Conservation (phyloP, 192 early-diverging fungal species). For the Coemansia sp. region DNA sequence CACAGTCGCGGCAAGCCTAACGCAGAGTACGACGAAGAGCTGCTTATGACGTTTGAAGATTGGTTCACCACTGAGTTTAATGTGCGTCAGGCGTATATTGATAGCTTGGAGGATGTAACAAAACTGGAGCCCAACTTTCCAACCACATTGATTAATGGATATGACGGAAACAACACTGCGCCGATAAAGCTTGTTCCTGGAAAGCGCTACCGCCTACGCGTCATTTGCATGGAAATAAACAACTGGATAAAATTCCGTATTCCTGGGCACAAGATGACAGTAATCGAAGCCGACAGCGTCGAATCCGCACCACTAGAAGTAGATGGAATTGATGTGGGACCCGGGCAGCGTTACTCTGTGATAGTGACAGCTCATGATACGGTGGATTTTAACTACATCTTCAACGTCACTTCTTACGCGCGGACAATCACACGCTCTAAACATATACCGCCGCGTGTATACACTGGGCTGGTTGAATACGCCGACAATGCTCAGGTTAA, state of each 20-base stretch:
- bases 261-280: conserved; percentile 69
- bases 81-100: conserved; percentile 1
- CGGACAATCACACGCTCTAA: too few relatives aligned
- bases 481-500: neutral
- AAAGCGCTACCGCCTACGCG: conserved; percentile 76
- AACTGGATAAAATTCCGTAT: conserved; percentile 70
- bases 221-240: conserved; percentile 72
- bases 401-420: conserved; percentile 55
- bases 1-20: conserved; percentile 54
- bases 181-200: conserved; percentile 63
- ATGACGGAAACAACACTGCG: conserved; percentile 52
- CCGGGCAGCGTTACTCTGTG: conserved; percentile 78
- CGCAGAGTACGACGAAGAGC: conserved; percentile 67
- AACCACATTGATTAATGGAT: conserved; percentile 57
- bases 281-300: conserved; percentile 81
- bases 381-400: conserved; percentile 54
- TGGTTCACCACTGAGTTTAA: conserved; percentile 56
- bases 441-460: too few relatives aligned
- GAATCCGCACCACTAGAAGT: conserved; percentile 55
- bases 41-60: conserved; percentile 63
- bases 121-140: conserved; percentile 4
- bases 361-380: conserved; percentile 65
- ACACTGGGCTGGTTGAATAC: neutral
- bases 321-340: conserved; percentile 56
- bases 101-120: neutral